Conservation (phyloP, 805 yeast genomes). For the Candida xyloterini region DNA sequence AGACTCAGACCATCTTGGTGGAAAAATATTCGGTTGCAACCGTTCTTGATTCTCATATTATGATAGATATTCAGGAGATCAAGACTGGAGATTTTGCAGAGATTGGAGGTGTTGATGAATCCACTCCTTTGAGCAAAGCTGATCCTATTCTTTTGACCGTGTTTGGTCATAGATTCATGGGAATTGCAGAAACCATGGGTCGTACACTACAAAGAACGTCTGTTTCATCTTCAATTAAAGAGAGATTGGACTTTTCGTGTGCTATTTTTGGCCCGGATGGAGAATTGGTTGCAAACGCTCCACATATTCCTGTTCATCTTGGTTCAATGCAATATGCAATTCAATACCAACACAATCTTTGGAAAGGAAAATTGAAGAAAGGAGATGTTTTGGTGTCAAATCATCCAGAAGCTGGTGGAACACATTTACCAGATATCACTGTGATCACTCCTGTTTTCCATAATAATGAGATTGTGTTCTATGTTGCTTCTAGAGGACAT, state of each 20-base stretch:
- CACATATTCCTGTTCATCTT: constrained; percentile 42
- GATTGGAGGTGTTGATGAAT: constrained; percentile 10
- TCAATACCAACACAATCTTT: constrained; percentile 35
- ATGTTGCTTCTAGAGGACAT: constrained; percentile 57
- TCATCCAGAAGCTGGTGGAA: constrained; percentile 42
- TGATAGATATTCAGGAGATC: constrained; percentile 20
- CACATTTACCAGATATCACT: constrained; percentile 48
- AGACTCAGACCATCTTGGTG: constrained; percentile 39
- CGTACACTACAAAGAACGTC: constrained; percentile 40
- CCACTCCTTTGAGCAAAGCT: constrained; percentile 15
- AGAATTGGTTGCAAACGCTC: constrained; percentile 41
- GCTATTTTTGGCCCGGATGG: constrained; percentile 42
- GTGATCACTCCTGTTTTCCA: constrained; percentile 52
- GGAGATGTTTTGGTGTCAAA: constrained; percentile 43
- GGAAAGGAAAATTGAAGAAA: constrained; percentile 35
- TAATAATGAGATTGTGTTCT: constrained; percentile 42
- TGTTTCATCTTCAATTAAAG: constrained; percentile 41
- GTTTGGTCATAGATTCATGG: constrained; percentile 44
- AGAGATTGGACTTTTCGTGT: constrained; percentile 43
- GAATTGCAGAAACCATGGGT: constrained; percentile 45
- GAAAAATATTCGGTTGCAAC: constrained; percentile 37
- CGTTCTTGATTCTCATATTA: constrained; percentile 35
- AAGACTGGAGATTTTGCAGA: constrained; percentile 5
- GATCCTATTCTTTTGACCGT: constrained; percentile 41
- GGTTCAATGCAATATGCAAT: constrained; percentile 44